Conservation (phyloP, 2,329 filamentous ascomycete genomes). For the Hypomyces perniciosus region DNA sequence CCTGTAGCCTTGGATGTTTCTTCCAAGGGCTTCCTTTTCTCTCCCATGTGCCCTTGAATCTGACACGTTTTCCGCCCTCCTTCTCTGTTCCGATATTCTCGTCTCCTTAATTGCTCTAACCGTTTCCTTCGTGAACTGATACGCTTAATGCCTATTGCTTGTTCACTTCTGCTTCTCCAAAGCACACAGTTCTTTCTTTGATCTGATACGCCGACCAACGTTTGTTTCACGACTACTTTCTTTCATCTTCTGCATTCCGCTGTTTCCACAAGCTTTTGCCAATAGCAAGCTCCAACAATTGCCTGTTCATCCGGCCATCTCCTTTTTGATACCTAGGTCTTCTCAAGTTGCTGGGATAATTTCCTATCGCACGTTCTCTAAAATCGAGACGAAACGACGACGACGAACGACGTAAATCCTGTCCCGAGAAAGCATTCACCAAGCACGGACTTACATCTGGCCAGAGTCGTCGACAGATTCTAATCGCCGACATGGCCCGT, state of each 20-base stretch:
- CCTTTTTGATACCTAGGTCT: not conserved
- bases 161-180: not conserved
- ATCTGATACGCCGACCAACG: not conserved
- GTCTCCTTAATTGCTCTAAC: not conserved
- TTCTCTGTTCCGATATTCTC: not conserved
- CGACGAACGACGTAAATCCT: not conserved
- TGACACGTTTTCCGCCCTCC: not conserved
- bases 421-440: not conserved
- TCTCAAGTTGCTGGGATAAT: not conserved
- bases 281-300: not conserved
- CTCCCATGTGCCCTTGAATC: too few relatives aligned
- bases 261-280: not conserved
- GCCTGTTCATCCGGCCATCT: not conserved
- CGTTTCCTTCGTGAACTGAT: not conserved
- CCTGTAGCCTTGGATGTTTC: too few relatives aligned
- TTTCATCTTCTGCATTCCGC: not conserved
- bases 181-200: conserved; percentile 5
- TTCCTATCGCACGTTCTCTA: not conserved
- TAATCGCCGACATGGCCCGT: not conserved
- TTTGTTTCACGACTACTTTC: not conserved
- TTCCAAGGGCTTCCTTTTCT: too few relatives aligned
- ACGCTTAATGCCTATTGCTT: not conserved
- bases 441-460: not conserved
- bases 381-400: not conserved
- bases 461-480: not conserved